Conservation (phyloP, 768 basidiomycete genomes). For the Amanita pallidorosea region DNA sequence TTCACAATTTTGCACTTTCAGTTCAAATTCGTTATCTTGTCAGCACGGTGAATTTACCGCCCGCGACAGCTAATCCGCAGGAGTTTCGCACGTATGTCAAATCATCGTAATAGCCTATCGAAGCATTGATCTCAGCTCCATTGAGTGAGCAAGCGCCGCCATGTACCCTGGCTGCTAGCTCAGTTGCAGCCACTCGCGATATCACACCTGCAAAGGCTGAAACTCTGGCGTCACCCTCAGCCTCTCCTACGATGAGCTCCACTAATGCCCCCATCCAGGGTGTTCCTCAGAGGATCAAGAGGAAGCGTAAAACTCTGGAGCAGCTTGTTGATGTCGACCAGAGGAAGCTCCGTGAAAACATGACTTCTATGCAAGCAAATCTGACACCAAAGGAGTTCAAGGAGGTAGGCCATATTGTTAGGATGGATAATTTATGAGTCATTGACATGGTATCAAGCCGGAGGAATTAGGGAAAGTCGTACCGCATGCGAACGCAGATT, state of each 20-base stretch:
- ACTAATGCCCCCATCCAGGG: not conserved
- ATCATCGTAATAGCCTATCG: not conserved
- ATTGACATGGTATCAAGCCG: not conserved
- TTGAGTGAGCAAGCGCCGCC: not conserved
- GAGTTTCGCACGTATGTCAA: not conserved
- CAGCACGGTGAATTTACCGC: not conserved
- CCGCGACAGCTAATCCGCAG: not conserved
- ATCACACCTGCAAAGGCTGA: not conserved
- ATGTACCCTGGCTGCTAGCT: not conserved
- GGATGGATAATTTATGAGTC: not conserved
- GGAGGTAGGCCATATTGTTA: not conserved
- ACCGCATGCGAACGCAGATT: not conserved
- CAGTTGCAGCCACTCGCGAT: not conserved
- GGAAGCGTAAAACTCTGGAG: slow-evolving; percentile 3
- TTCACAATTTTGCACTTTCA: not conserved
- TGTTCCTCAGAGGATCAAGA: not conserved
- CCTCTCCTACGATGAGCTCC: not conserved
- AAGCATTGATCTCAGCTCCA: not conserved
- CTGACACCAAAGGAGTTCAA: not conserved
- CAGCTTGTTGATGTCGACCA: slow-evolving; percentile 1
- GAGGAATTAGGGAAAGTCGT: not conserved
- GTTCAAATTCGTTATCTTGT: not conserved
- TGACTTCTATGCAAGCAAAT: too few relatives aligned
- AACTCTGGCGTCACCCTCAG: not conserved
- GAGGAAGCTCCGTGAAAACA: slow-evolving; percentile 1